Conservation (phyloP, 805 yeast species). For the Candida argentea region DNA sequence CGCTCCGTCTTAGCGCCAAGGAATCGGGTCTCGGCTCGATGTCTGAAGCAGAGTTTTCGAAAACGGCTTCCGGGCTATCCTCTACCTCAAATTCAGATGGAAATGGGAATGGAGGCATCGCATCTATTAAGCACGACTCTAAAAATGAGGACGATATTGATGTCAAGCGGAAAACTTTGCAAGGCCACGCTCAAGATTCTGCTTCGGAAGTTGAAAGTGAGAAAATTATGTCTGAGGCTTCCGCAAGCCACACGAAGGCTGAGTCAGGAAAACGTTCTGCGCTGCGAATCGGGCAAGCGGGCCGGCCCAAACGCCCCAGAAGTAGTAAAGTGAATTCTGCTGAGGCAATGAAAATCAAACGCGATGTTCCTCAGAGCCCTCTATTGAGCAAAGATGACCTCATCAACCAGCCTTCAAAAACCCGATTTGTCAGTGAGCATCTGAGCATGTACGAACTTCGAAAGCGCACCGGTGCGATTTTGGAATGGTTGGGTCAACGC, state of each 20-base stretch:
- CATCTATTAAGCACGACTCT: constrained; percentile 1
- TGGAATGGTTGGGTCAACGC: constrained; percentile 84
- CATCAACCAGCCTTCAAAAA: constrained; percentile 66
- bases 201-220: constrained; percentile 1
- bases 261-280: constrained; percentile 3
- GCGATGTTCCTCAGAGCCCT: not conserved
- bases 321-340: constrained; percentile 1
- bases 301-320: constrained; percentile 1
- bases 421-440: constrained; percentile 71
- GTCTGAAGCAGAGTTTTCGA: constrained; percentile 23
- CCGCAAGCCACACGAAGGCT: constrained; percentile 3
- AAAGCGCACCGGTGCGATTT: constrained; percentile 76
- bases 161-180: constrained; percentile 1
- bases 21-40: constrained; percentile 31
- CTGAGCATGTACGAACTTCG: constrained; percentile 76
- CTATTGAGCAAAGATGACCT: constrained; percentile 30
- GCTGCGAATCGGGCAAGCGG: no score
- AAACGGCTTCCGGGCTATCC: constrained; percentile 3
- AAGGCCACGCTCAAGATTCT: no score
- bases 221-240: constrained; percentile 3
- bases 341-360: not conserved
- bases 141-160: constrained; percentile 4
- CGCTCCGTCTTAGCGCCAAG: constrained; percentile 47
- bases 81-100: not conserved
- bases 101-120: constrained; percentile 5